A percentile compares a stretch with the other conserved stretches of the same genome.
These are phyloP conservation scores for Narthecium ossifragum DNA, from an alignment of 106 monocot genomes.

Conservation along the genomic window DNA sequence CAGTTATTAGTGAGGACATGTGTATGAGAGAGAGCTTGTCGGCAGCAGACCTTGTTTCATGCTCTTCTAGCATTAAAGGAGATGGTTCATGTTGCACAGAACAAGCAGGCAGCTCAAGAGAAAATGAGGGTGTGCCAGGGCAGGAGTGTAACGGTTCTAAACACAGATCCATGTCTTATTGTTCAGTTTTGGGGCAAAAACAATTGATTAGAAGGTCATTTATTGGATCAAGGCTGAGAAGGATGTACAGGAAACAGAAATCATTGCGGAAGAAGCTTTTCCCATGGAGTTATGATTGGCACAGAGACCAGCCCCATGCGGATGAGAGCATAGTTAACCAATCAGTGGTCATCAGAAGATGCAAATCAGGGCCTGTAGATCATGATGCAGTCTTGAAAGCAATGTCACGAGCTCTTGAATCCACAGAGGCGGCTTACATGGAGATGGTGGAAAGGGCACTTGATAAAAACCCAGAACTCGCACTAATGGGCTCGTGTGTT, in stretches of 20 bases:
- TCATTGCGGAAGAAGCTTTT: constrained; percentile 78
- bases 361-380: constrained; percentile 75
- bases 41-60: constrained; percentile 14
- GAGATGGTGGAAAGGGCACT: constrained; percentile 77
- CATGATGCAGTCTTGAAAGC: constrained; percentile 82
- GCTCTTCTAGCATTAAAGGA: constrained; percentile 20
- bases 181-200: constrained; percentile 31
- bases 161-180: constrained; percentile 23
- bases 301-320: constrained; percentile 50
- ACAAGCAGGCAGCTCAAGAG: constrained; percentile 16
- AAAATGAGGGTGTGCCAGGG: constrained; percentile 27
- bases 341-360: constrained; percentile 51
- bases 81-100: constrained; percentile 18
- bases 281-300: constrained; percentile 95
- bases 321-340: constrained; percentile 29
- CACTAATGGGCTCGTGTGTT: constrained; percentile 97
- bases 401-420: constrained; percentile 67
- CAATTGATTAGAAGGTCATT: constrained; percentile 36
- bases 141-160: constrained; percentile 14
- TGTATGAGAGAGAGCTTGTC: constrained; percentile 17
- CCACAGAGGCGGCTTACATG: constrained; percentile 86
- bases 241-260: constrained; percentile 67
- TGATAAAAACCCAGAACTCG: constrained; percentile 89
- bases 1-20: constrained; percentile 10
- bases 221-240: constrained; percentile 51